Evolutionary conservation across 2,329 filamentous ascomycete genomes (phyloP).

Genomic region (Alternaria alternata): DNA sequence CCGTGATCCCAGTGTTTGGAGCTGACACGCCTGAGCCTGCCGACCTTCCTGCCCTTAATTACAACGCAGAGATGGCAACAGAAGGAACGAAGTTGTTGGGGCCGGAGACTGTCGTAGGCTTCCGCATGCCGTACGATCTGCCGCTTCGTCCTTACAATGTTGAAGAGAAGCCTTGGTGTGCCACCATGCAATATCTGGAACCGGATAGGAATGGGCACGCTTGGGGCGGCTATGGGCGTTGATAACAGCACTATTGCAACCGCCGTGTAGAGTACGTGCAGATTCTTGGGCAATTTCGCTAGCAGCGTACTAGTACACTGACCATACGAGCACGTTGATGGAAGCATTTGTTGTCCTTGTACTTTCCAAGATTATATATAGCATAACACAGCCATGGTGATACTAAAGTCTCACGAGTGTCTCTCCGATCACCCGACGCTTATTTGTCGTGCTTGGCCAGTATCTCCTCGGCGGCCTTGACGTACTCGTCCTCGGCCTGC

Average conservation of each 20-base stretch:
- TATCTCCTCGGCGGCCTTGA: slow-evolving; percentile 74
- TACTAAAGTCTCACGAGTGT: slow-evolving; percentile 15
- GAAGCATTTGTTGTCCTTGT: not conserved
- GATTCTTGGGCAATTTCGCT: not conserved
- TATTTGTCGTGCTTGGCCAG: slow-evolving; percentile 73
- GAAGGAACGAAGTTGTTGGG: not conserved
- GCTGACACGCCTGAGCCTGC: slow-evolving; percentile 61
- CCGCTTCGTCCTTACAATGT: slow-evolving; percentile 72
- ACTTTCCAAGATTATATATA: not conserved
- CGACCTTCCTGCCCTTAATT: slow-evolving; percentile 25
- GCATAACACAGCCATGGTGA: slow-evolving; percentile 36
- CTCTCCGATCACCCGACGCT: not conserved
- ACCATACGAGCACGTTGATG: not conserved
- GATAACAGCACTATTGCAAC: not conserved
- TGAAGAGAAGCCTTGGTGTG: slow-evolving; percentile 79
- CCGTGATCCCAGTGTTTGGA: slow-evolving; percentile 75
- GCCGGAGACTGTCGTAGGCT: slow-evolving; percentile 62
- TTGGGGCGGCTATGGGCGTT: slow-evolving; percentile 45
- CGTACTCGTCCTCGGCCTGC: slow-evolving; percentile 78
- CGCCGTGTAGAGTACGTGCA: not conserved
- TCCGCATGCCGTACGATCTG: slow-evolving; percentile 84
- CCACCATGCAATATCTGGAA: slow-evolving; percentile 65
- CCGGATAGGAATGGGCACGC: slow-evolving; percentile 66
- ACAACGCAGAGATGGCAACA: slow-evolving; percentile 8
- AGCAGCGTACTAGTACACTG: not conserved